These are phyloP conservation scores for Thalia dealbata DNA, from an alignment of 176 grass and related monocot species.

Conservation along the genomic window DNA sequence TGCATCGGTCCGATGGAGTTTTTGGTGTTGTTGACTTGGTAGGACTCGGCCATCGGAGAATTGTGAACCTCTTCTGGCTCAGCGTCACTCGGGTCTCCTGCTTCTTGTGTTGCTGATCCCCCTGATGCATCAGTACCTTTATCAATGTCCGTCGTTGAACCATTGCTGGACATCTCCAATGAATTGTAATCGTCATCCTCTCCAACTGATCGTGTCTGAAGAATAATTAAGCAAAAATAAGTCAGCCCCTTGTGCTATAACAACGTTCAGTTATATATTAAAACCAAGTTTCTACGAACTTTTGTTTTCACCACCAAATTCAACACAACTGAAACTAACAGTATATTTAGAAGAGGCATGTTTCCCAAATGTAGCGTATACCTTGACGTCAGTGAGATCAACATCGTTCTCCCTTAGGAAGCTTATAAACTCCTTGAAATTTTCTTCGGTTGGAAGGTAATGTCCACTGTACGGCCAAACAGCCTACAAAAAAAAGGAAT, in stretches of 20 bases:
- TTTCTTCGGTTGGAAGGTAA: conserved; percentile 16
- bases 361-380: not conserved
- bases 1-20: conserved; percentile 9
- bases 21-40: not conserved
- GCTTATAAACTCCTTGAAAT: conserved; percentile 10
- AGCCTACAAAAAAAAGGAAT: conserved; percentile 1
- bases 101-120: not conserved
- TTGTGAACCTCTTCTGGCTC: conserved; percentile 18
- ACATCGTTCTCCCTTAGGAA: conserved; percentile 13
- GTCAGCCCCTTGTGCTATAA: too few species aligned
- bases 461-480: conserved; percentile 18
- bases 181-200: conserved; percentile 51
- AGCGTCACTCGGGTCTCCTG: conserved; percentile 6
- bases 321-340: too few species aligned
- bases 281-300: too few species aligned
- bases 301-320: too few species aligned
- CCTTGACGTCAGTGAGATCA: conserved; percentile 11
- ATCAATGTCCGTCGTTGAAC: not conserved
- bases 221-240: conserved; percentile 3
- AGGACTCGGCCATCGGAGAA: conserved; percentile 1
- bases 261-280: too few species aligned
- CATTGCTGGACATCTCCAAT: conserved; percentile 9
- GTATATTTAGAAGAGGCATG: too few species aligned
- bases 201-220: conserved; percentile 49
- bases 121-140: not conserved